These are phyloP conservation scores for Miscanthus lutarioriparius DNA, from an alignment of 176 grass and related monocot species.

Conservation along the genomic window DNA sequence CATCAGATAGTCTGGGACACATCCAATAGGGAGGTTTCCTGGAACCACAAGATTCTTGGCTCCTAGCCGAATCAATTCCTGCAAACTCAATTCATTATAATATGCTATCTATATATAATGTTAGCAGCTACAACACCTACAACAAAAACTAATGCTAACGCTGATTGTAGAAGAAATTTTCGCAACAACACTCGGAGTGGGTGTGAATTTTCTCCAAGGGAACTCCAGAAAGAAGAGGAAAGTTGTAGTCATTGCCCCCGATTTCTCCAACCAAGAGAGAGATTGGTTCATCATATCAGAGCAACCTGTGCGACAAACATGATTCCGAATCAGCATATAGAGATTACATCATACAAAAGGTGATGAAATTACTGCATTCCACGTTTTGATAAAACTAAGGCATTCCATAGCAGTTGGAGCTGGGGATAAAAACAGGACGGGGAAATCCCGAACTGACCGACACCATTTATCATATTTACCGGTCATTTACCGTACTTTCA, in stretches of 20 bases:
- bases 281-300: constrained; percentile 44
- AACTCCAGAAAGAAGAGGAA: constrained; percentile 37
- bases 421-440: neutral
- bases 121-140: neutral
- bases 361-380: neutral
- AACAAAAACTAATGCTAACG: constrained; percentile 37
- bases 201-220: constrained; percentile 53
- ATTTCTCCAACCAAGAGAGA: constrained; percentile 87
- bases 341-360: constrained; percentile 17
- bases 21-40: constrained; percentile 86
- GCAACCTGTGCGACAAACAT: constrained; percentile 39
- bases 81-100: neutral
- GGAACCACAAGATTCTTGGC: constrained; percentile 78
- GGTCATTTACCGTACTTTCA: neutral
- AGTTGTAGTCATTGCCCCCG: constrained; percentile 95
- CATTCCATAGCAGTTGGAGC: neutral
- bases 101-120: constrained; percentile 10
- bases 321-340: neutral
- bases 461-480: neutral
- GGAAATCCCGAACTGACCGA: neutral
- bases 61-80: constrained; percentile 77
- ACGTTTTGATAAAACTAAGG: neutral
- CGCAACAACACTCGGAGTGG: constrained; percentile 55
- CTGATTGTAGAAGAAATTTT: constrained; percentile 66
- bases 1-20: constrained; percentile 58